Percentiles rank a stretch among this genome's conserved stretches.
phyloP scores from a whole-genome alignment of 108 stramenopile genomes.

The Skeletonema tropicum region DNA sequence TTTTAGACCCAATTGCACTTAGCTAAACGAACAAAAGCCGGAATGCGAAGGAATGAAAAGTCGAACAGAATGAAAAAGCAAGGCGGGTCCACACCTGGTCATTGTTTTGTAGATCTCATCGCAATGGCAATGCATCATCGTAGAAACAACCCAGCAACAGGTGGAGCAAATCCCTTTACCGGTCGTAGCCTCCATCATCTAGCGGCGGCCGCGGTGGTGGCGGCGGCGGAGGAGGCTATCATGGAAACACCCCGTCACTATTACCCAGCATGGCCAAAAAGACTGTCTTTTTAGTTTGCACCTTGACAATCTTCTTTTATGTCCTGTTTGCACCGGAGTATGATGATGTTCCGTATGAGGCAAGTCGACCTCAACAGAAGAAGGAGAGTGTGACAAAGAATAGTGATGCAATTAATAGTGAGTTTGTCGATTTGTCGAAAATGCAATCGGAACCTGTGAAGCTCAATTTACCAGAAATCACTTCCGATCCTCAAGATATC shows the following conservation, averaged over 20 bases:
- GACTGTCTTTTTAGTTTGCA: background rate
- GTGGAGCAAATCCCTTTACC: slow-evolving; percentile 6
- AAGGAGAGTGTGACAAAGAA: background rate
- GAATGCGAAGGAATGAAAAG: too few relatives aligned
- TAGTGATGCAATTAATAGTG: background rate
- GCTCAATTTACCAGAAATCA: background rate
- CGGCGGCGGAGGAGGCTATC: background rate
- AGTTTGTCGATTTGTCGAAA: background rate
- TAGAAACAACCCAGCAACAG: background rate
- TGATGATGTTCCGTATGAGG: background rate
- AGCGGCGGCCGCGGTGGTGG: background rate
- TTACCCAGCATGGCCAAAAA: slow-evolving; percentile 1
- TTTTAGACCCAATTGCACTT: too few relatives aligned
- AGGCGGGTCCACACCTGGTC: too few relatives aligned
- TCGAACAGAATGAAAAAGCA: too few relatives aligned
- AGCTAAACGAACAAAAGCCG: too few relatives aligned
- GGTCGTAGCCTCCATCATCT: slow-evolving; percentile 4
- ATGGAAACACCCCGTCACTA: background rate
- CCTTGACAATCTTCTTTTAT: background rate
- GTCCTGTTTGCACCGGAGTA: background rate
- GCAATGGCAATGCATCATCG: slow-evolving; percentile 13
- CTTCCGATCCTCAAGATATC: background rate
- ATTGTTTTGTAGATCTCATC: too few relatives aligned
- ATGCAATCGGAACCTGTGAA: background rate
- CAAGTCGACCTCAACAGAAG: background rate